Percentiles rank a stretch among this genome's conserved stretches.
These are phyloP conservation scores for Zygosaccharomyces pseudorouxii DNA, from an alignment of 805 yeast genomes.

Conservation along the genomic window DNA sequence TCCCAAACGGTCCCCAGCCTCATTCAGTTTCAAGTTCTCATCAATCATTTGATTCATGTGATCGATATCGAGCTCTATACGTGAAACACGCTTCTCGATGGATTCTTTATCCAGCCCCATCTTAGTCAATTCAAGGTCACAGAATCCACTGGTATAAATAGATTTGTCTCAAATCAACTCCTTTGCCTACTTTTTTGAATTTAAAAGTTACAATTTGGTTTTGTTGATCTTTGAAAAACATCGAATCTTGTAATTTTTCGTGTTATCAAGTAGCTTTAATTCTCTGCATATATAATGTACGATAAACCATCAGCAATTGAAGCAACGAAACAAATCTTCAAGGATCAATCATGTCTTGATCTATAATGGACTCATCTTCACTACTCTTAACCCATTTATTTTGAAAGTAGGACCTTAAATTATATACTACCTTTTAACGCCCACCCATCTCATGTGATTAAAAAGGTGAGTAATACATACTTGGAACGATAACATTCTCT, in stretches of 20 bases:
- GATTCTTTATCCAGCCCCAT: constrained; percentile 28
- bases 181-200: neutral
- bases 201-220: neutral
- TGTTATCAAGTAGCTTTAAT: neutral
- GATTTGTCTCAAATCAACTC: neutral
- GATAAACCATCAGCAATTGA: neutral
- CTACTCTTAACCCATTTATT: neutral
- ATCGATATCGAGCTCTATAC: constrained; percentile 34
- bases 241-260: constrained; percentile 1
- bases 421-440: neutral
- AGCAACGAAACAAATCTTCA: neutral
- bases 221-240: constrained; percentile 2
- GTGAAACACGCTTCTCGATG: constrained; percentile 33
- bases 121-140: neutral
- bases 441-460: neutral
- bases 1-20: constrained; percentile 4
- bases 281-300: constrained; percentile 1
- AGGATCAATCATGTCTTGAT: neutral
- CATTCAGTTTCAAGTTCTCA: constrained; percentile 29
- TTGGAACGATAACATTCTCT: neutral
- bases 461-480: neutral
- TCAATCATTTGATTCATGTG: constrained; percentile 35
- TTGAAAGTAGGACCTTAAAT: neutral
- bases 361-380: neutral
- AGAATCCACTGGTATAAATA: neutral